Evolutionary conservation across 2,329 filamentous ascomycete genomes (phyloP), one percentile per base, ranked within the genome.

Genomic region (Camillea tinctor): DNA sequence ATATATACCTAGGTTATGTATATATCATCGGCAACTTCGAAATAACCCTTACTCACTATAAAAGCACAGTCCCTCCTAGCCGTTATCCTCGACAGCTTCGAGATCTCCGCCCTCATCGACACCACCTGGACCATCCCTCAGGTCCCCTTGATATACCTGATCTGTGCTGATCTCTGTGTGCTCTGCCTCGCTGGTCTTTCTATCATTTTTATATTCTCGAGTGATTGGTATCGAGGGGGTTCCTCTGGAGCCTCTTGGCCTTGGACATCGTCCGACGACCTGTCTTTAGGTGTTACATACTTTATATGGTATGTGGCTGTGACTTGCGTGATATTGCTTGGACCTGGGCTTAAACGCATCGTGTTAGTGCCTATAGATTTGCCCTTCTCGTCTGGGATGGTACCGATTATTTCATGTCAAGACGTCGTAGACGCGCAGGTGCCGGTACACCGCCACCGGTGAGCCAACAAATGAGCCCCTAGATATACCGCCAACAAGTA

Each of bases 61-160:
- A 26, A n/a, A 9, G 23, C 50, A 7, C 30, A 67, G 65, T 60
- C 63, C 23, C 60, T 63, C 1, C 51, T 65, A 22, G 65, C 65
- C 6, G 53, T 67, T 9, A 22, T 65, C 22, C 49, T 67, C 3
- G 65, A 67, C 53, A 63, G 65, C 20, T 60, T 58, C 11, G 65
- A 67, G 56, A 30, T 65, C 24, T 62, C 56, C 52, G 65, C 56
- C 21, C 44, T 67, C 22, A 57, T 67, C 20, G 65, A 67, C 55
- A 62, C 65, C 2, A 64, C 65, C 11, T 63, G 60, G 50, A 64
- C 65, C 3, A 67, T 67, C 52, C 63, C 65, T 21, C 65, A 63
- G 30, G 49, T 50, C 40, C 51, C 63, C 21, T 60, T 57, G 13
- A n/a, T 54, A 21, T 64, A 61, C 23, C 40, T 67, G 48, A 50